These are phyloP conservation scores for Corylus heterophylla DNA, from an alignment of 306 rosid species.

Conservation along the genomic window DNA sequence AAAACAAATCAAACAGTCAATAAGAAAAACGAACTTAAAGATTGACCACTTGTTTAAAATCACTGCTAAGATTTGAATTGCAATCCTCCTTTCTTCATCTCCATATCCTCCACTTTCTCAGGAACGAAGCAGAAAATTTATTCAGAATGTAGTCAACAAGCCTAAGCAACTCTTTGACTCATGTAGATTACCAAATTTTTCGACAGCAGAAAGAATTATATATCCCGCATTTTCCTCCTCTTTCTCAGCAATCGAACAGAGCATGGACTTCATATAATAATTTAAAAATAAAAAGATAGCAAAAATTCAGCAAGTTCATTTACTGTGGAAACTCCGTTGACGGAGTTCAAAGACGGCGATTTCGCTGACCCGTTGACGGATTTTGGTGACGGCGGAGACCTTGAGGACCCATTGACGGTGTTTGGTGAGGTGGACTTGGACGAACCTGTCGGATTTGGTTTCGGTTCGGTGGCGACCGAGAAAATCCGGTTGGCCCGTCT, in stretches of 20 bases:
- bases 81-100: neutral
- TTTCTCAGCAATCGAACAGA: neutral
- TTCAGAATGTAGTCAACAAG: neutral
- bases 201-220: neutral
- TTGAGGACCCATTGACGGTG: constrained; percentile 53
- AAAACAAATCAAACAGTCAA: neutral
- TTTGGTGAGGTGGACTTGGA: constrained; percentile 18
- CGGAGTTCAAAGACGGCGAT: constrained; percentile 43
- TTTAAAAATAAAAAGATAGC: neutral
- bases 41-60: neutral
- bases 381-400: constrained; percentile 38
- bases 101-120: neutral
- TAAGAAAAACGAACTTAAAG: neutral
- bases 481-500: constrained; percentile 47
- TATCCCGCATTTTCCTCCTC: neutral
- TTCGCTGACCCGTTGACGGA: constrained; percentile 56
- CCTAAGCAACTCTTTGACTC: neutral
- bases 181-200: neutral
- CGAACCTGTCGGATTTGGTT: constrained; percentile 42
- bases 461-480: constrained; percentile 73
- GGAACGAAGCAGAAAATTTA: neutral
- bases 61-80: neutral
- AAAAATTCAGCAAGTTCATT: constrained; percentile 14
- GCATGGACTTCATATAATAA: neutral
- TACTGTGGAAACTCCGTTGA: constrained; percentile 78